A percentile compares a stretch with the other conserved stretches of the same genome.
Conservation (phyloP, 192 early-diverging fungal species). For the Backusella macrospora region DNA sequence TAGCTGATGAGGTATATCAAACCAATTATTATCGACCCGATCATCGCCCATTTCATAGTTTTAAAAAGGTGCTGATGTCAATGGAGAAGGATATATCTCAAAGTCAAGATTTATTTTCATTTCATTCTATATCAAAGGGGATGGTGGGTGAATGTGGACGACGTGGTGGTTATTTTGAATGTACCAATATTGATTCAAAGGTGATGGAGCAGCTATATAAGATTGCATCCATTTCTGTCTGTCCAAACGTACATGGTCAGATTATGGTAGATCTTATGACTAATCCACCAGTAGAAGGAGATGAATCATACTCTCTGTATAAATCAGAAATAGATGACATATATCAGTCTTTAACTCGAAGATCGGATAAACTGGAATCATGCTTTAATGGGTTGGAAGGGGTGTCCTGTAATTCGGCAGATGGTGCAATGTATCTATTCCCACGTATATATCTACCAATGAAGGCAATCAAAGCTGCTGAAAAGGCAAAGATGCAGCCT, state of each 20-base stretch:
- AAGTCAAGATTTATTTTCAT: conserved; percentile 88
- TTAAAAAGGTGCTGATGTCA: conserved; percentile 89
- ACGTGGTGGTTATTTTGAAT: conserved; percentile 97
- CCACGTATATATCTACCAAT: conserved; percentile 77
- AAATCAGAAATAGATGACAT: conserved; percentile 68
- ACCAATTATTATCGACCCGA: conserved; percentile 85
- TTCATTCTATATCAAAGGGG: conserved; percentile 96
- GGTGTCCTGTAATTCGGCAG: conserved; percentile 83
- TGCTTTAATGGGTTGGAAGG: conserved; percentile 84
- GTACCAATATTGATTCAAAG: conserved; percentile 68
- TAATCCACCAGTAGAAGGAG: conserved; percentile 79
- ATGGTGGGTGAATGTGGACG: conserved; percentile 98
- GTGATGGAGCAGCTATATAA: conserved; percentile 90
- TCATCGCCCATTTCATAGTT: conserved; percentile 88
- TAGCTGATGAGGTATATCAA: conserved; percentile 99
- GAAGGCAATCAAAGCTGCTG: conserved; percentile 77
- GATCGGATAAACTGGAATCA: conserved; percentile 70
- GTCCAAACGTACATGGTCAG: conserved; percentile 93
- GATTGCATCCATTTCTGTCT: conserved; percentile 88
- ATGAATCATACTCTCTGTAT: conserved; percentile 75
- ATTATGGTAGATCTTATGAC: conserved; percentile 93
- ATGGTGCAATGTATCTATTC: conserved; percentile 98
- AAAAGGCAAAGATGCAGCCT: conserved; percentile 66
- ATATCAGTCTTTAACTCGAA: conserved; percentile 76
- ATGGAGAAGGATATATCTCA: conserved; percentile 22